phyloP scores from a whole-genome alignment of 495 filamentous ascomycete species.

The Penicillium taxi region DNA sequence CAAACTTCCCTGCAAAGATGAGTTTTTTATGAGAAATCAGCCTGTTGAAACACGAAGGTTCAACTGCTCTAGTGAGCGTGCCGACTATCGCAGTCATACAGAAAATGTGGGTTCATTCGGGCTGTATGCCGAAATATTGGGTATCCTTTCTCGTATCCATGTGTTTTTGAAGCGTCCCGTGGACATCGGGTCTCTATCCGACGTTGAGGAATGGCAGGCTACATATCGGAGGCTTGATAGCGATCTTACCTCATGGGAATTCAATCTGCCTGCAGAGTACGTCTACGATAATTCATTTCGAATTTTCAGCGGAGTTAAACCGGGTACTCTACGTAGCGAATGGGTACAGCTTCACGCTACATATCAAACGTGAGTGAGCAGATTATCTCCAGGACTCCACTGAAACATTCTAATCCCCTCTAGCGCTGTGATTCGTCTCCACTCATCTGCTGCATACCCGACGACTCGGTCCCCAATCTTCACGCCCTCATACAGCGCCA shows the following conservation, averaged over 20 bases:
- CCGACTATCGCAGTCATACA: conserved; percentile 59
- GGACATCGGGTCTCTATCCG: conserved; percentile 72
- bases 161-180: conserved; percentile 78
- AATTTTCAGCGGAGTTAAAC: conserved; percentile 55
- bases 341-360: conserved; percentile 88
- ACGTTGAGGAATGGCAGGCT: conserved; percentile 82
- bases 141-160: conserved; percentile 78
- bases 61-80: conserved; percentile 39
- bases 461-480: conserved; percentile 80
- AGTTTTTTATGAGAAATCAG: conserved; percentile 75
- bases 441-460: conserved; percentile 89
- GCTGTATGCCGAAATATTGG: conserved; percentile 78
- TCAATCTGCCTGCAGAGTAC: conserved; percentile 71
- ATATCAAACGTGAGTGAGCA: conserved; percentile 52
- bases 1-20: conserved; percentile 76
- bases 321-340: conserved; percentile 57
- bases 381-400: neutral
- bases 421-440: conserved; percentile 77
- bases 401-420: conserved; percentile 3
- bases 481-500: conserved; percentile 73
- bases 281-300: conserved; percentile 62
- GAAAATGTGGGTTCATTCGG: conserved; percentile 81
- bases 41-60: conserved; percentile 81
- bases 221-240: conserved; percentile 78
- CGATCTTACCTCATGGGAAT: conserved; percentile 72